These are phyloP conservation scores for Cronartium quercuum DNA, from an alignment of 1,284 basidiomycete species.

Conservation along the genomic window DNA sequence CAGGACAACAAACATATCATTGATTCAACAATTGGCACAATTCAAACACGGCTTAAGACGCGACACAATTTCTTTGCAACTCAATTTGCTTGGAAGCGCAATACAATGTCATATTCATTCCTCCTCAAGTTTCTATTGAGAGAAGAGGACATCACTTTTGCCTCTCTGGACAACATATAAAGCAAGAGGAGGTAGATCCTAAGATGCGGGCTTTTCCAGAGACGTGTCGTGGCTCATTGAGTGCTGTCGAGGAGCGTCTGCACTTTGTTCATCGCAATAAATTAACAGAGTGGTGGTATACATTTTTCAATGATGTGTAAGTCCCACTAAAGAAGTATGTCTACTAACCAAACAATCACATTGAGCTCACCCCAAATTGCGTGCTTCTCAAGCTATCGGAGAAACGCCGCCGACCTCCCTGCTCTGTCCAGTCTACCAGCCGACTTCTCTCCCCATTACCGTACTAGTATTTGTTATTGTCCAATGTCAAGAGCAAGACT, in stretches of 20 bases:
- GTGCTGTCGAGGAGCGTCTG: constrained; percentile 13
- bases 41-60: constrained; percentile 55
- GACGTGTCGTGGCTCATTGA: constrained; percentile 39
- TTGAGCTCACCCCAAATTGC: too few species aligned
- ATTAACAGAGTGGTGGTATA: constrained; percentile 64
- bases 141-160: neutral
- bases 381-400: constrained; percentile 54
- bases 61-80: constrained; percentile 58
- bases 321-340: constrained; percentile 43
- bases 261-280: constrained; percentile 41
- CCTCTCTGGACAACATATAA: constrained; percentile 49
- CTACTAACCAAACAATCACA: constrained; percentile 28
- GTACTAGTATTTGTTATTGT: constrained; percentile 66
- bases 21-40: constrained; percentile 51
- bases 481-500: constrained; percentile 63
- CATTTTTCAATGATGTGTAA: constrained; percentile 62
- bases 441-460: constrained; percentile 68
- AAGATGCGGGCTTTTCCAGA: constrained; percentile 7
- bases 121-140: constrained; percentile 58
- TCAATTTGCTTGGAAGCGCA: constrained; percentile 58
- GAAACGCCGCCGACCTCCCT: constrained; percentile 59
- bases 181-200: constrained; percentile 49
- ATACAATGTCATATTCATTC: constrained; percentile 63
- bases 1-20: constrained; percentile 59
- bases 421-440: constrained; percentile 54